Evolutionary conservation across 1,284 basidiomycete species (phyloP).

Genomic region (Ceratobasidium sp.): DNA sequence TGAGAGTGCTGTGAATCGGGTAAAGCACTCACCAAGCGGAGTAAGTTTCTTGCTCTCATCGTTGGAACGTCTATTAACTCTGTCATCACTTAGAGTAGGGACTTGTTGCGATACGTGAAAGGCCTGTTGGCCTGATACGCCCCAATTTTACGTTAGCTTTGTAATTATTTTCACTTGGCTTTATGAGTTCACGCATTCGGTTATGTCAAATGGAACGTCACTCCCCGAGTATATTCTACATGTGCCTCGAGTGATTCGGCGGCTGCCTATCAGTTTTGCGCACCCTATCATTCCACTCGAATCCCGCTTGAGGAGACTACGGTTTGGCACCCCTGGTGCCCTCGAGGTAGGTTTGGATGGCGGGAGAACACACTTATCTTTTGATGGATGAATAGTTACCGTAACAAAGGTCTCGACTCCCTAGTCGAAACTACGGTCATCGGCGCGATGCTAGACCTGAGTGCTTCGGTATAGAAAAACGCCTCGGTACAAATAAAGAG

Average conservation of each 20-base stretch:
- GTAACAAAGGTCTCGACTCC: background rate
- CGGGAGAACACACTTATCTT: background rate
- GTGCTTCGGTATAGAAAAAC: background rate
- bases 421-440: background rate
- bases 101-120: constrained; percentile 77
- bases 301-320: background rate
- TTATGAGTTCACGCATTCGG: background rate
- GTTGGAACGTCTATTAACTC: constrained; percentile 2
- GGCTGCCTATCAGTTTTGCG: background rate
- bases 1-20: constrained; percentile 31
- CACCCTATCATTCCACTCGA: background rate
- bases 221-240: background rate
- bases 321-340: too few relatives aligned
- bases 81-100: constrained; percentile 65
- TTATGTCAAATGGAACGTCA: background rate
- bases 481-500: background rate
- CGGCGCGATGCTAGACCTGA: background rate
- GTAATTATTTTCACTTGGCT: constrained; percentile 34
- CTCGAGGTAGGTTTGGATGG: background rate
- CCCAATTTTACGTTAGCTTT: background rate
- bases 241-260: background rate
- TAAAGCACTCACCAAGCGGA: constrained; percentile 38
- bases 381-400: background rate
- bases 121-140: constrained; percentile 64
- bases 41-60: constrained; percentile 55